These are phyloP conservation scores for Fusarium graminum DNA, from an alignment of 2,329 filamentous ascomycete species.

Conservation along the genomic window DNA sequence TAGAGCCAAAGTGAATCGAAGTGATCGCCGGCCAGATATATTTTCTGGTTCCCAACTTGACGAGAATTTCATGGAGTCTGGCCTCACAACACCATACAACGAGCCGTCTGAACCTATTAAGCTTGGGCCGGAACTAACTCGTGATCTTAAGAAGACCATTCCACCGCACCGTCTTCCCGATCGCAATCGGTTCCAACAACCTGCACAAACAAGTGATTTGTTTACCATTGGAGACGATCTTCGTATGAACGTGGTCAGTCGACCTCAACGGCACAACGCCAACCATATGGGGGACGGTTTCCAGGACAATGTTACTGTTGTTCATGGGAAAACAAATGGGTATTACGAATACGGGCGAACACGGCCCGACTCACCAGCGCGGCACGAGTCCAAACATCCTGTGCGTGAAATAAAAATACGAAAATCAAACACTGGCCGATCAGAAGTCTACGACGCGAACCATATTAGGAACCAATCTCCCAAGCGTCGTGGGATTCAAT, in stretches of 20 bases:
- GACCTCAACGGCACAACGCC: conserved; percentile 44
- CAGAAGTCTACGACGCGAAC: conserved; percentile 38
- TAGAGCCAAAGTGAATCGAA: conserved; percentile 28
- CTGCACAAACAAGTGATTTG: conserved; percentile 23
- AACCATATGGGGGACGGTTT: conserved; percentile 54
- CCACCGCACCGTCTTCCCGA: conserved; percentile 30
- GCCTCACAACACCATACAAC: conserved; percentile 55
- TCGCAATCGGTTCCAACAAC: conserved; percentile 27
- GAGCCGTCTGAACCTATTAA: conserved; percentile 47
- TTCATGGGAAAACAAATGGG: conserved; percentile 34
- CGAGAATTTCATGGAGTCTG: conserved; percentile 57
- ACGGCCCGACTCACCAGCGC: conserved; percentile 45
- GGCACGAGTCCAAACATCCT: conserved; percentile 54
- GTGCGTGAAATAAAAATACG: conserved; percentile 55
- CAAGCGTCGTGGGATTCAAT: conserved; percentile 40
- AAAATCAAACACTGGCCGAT: conserved; percentile 45
- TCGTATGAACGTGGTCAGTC: conserved; percentile 53
- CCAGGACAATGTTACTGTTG: conserved; percentile 41
- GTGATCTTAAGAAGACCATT: conserved; percentile 44
- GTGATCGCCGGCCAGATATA: conserved; percentile 45
- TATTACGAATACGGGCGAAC: conserved; percentile 34
- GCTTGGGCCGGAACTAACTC: conserved; percentile 44
- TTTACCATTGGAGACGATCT: conserved; percentile 55
- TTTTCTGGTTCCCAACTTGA: conserved; percentile 57
- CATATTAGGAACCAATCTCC: conserved; percentile 47